Conservation (phyloP, 257 asterid genomes). For the Ajuga chamaepitys region DNA sequence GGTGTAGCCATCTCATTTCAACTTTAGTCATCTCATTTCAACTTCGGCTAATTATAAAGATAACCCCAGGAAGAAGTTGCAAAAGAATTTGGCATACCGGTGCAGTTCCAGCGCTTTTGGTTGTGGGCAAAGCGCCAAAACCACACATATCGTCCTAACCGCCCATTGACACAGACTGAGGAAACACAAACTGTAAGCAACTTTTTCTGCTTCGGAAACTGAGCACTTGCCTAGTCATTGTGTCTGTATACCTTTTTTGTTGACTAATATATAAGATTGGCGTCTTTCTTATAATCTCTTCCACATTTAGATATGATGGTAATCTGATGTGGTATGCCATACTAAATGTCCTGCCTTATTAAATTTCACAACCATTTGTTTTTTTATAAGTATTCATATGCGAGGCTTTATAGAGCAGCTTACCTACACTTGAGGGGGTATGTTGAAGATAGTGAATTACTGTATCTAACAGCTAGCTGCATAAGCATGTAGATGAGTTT, state of each 20-base stretch:
- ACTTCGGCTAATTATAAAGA: slow-evolving; percentile 19
- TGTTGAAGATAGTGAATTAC: neutral
- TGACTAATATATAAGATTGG: slow-evolving; percentile 9
- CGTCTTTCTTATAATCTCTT: neutral
- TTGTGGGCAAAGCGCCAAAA: slow-evolving; percentile 42
- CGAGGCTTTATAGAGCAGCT: neutral
- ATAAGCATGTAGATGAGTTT: neutral
- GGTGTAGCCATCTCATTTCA: neutral
- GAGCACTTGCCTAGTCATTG: slow-evolving; percentile 1
- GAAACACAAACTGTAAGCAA: slow-evolving; percentile 34
- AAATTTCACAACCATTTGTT: neutral
- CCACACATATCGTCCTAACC: slow-evolving; percentile 33
- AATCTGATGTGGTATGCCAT: neutral
- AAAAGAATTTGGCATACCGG: slow-evolving; percentile 35
- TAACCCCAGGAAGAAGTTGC: slow-evolving; percentile 43
- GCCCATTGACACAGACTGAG: slow-evolving; percentile 35
- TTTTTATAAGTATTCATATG: neutral
- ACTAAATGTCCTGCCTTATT: neutral
- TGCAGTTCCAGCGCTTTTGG: slow-evolving; percentile 45
- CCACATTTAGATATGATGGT: neutral
- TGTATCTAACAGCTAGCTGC: neutral
- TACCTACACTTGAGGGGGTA: neutral
- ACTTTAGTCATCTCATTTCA: slow-evolving; percentile 1
- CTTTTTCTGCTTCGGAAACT: slow-evolving; percentile 5
- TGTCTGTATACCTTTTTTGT: neutral